Percentiles rank a stretch among this genome's conserved stretches.
Evolutionary conservation across 768 basidiomycete genomes (phyloP).

Genomic region (Calvatia gigantea): DNA sequence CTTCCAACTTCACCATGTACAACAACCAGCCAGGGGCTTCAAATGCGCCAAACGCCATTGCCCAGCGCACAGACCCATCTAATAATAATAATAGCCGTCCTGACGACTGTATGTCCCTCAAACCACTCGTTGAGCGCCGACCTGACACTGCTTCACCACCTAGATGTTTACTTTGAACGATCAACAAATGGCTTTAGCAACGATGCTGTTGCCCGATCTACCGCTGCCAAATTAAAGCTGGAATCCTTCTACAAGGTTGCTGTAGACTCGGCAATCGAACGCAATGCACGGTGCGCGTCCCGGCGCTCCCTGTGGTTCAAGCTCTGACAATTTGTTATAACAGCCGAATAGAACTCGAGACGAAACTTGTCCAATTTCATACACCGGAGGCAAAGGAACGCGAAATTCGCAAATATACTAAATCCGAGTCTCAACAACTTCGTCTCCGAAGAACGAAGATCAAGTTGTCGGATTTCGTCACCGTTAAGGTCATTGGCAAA

Average conservation of each 20-base stretch:
- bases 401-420: slow-evolving; percentile 82
- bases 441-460: slow-evolving; percentile 93
- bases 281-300: slow-evolving; percentile 75
- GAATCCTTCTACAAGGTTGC: slow-evolving; percentile 98
- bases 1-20: slow-evolving; percentile 26
- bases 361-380: slow-evolving; percentile 71
- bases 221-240: slow-evolving; percentile 93
- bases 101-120: slow-evolving; percentile 38
- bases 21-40: slow-evolving; percentile 30
- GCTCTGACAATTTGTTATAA: neutral
- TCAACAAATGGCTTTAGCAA: slow-evolving; percentile 79
- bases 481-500: slow-evolving; percentile 98
- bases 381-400: slow-evolving; percentile 83
- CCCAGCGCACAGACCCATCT: slow-evolving; percentile 32
- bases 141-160: slow-evolving; percentile 26
- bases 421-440: slow-evolving; percentile 85
- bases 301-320: neutral
- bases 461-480: slow-evolving; percentile 88
- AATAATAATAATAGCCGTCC: slow-evolving; percentile 36
- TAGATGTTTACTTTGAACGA: slow-evolving; percentile 94
- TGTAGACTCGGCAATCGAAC: slow-evolving; percentile 93
- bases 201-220: slow-evolving; percentile 84
- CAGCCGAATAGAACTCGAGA: slow-evolving; percentile 89
- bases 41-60: slow-evolving; percentile 21
- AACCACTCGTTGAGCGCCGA: neutral